These are phyloP conservation scores for Dillenia suffruticosa DNA, from an alignment of 164 flowering plant species.

Conservation along the genomic window DNA sequence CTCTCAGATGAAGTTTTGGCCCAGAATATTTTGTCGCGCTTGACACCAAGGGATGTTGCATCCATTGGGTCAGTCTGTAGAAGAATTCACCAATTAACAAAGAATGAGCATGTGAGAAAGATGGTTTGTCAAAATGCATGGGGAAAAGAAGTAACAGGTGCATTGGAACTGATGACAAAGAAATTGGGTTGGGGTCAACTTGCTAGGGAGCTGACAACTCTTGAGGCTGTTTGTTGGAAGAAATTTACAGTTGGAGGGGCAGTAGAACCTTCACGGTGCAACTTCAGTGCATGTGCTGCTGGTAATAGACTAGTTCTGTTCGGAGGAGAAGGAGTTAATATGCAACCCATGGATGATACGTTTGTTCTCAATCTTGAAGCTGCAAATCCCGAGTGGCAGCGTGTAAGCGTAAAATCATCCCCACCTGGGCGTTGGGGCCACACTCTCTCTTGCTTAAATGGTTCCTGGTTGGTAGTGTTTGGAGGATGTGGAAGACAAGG, in stretches of 20 bases:
- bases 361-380: slow-evolving; percentile 80
- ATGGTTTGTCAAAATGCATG: slow-evolving; percentile 91
- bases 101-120: slow-evolving; percentile 76
- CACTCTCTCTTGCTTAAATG: slow-evolving; percentile 71
- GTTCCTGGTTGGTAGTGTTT: slow-evolving; percentile 78
- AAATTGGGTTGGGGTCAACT: slow-evolving; percentile 80
- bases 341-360: slow-evolving; percentile 94
- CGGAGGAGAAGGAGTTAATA: slow-evolving; percentile 87
- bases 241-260: slow-evolving; percentile 78
- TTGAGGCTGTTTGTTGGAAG: slow-evolving; percentile 86
- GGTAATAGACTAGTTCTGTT: slow-evolving; percentile 81
- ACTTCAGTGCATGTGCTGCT: slow-evolving; percentile 85
- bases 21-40: slow-evolving; percentile 70
- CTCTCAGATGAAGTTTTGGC: slow-evolving; percentile 85
- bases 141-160: slow-evolving; percentile 80
- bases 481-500: slow-evolving; percentile 89
- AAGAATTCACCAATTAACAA: slow-evolving; percentile 66
- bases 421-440: slow-evolving; percentile 98
- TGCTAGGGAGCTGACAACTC: slow-evolving; percentile 78
- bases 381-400: slow-evolving; percentile 64
- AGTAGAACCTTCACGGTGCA: slow-evolving; percentile 84
- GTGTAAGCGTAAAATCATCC: slow-evolving; percentile 63
- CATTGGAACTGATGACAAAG: slow-evolving; percentile 63
- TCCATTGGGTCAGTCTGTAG: slow-evolving; percentile 81
- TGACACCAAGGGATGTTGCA: slow-evolving; percentile 84